Conservation (phyloP, 139 green algal genomes). For the Micromonas pusilla region DNA sequence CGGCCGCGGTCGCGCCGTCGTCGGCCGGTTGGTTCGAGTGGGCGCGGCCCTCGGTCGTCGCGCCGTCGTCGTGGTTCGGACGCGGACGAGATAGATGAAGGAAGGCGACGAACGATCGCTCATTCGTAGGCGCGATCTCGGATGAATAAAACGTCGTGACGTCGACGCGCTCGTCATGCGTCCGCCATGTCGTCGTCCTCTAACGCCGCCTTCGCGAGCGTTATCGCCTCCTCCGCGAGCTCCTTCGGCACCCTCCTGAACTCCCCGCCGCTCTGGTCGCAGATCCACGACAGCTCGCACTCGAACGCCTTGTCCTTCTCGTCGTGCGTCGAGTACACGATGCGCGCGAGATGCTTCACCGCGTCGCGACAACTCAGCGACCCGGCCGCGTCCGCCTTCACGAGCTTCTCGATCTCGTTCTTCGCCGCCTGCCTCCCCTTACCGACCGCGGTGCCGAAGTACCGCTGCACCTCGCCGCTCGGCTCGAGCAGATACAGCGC, state of each 20-base stretch:
- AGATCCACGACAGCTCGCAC: constrained; percentile 95
- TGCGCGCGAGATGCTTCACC: constrained; percentile 84
- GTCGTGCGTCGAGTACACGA: constrained; percentile 88
- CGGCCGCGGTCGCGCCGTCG: too few relatives aligned
- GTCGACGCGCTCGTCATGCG: too few relatives aligned
- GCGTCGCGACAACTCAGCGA: constrained; percentile 80
- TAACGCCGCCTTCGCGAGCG: constrained; percentile 68
- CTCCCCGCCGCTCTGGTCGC: constrained; percentile 67
- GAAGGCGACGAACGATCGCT: too few relatives aligned
- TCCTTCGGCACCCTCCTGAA: constrained; percentile 71
- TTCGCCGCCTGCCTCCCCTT: constrained; percentile 92
- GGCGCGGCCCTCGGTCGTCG: too few relatives aligned
- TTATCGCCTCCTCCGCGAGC: constrained; percentile 59
- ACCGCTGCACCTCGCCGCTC: constrained; percentile 66
- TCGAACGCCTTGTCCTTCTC: constrained; percentile 96
- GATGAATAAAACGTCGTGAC: too few relatives aligned
- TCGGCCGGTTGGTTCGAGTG: too few relatives aligned
- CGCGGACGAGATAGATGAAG: too few relatives aligned
- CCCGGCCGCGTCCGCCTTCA: constrained; percentile 80
- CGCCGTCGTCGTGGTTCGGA: too few relatives aligned
- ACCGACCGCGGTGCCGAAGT: constrained; percentile 87
- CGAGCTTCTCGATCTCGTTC: constrained; percentile 97
- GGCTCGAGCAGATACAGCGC: constrained; percentile 89
- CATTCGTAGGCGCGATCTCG: too few relatives aligned
- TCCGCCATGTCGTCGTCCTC: constrained; percentile 56